Evolutionary conservation across 2,329 filamentous ascomycete species (phyloP), one percentile per base, ranked within the genome.

Genomic region (Calonectria fujianensis): DNA sequence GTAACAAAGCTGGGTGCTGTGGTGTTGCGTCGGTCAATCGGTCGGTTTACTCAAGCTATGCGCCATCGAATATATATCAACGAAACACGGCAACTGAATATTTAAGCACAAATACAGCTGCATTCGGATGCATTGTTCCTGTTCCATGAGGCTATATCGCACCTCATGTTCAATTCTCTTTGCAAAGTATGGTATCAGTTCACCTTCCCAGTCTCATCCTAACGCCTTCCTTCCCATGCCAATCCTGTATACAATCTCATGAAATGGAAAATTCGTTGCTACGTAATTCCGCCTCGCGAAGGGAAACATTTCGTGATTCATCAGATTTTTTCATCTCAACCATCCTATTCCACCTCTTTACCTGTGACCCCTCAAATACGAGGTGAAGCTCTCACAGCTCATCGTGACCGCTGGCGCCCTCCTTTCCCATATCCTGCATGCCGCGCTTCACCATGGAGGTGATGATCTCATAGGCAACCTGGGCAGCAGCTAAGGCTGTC

Each of bases 401-500:
- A 75, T 88, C 80, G 11, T 80, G 75, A 1, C 76, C 78, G 39
- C 75, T 75, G 29, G 78, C 78, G 9, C 77, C 81, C 70, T 84
- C 83, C 78, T 83, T 85, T 3, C 82, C 85, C 82, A 85, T 85
- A 65, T 83, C 84, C 32, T 75, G 73, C 80, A 85, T 76, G 2
- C 86, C 87, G 70, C 76, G 90, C 86, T 91, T 93, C 9, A 94
- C 93, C 85, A 94, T 93, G 74, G 89, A 94, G 50, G 93, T 97
- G 80, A 98, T 84, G n/a, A 98, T 90, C 87, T 98, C 96, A 83
- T 93, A 98, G 0, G 92, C 94, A 50, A 97, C 91, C 88, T 98
- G 95, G 51, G 95, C 95, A 2, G 92, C 96, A 20, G 95, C 95
- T 77, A 98, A 85, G 16, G 95, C 94, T 50, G 95, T 98, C 81